These are phyloP conservation scores for Coemansia sp. DNA, from an alignment of 192 early-diverging fungal genomes.

Conservation along the genomic window DNA sequence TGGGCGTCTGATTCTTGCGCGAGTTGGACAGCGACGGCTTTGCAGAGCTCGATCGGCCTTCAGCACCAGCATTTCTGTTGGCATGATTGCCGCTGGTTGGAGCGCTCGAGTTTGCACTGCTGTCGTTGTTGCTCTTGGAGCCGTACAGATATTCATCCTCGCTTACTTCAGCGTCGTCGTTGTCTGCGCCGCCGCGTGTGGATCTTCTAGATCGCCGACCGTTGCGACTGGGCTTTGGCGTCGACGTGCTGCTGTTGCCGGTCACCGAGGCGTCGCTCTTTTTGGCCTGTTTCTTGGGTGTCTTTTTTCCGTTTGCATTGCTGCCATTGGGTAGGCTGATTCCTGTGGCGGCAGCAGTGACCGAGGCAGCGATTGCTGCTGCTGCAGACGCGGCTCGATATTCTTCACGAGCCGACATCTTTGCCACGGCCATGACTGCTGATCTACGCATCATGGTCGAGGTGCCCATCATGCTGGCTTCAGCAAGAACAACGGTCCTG, in stretches of 20 bases:
- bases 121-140: neutral
- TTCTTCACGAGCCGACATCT: constrained; percentile 50
- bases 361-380: constrained; percentile 43
- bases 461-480: constrained; percentile 36
- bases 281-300: constrained; percentile 6
- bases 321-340: constrained; percentile 7
- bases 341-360: constrained; percentile 23
- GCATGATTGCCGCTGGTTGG: neutral
- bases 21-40: neutral
- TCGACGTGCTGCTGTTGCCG: neutral
- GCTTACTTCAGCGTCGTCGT: constrained; percentile 5
- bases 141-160: neutral
- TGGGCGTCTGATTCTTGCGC: constrained; percentile 24
- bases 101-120: neutral
- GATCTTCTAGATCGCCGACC: constrained; percentile 1
- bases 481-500: constrained; percentile 39
- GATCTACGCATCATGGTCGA: constrained; percentile 53
- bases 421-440: constrained; percentile 51
- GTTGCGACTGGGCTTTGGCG: constrained; percentile 9
- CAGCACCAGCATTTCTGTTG: neutral
- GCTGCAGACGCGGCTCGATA: constrained; percentile 35
- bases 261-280: neutral
- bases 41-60: neutral
- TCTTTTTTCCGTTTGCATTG: neutral
- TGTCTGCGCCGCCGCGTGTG: constrained; percentile 3